Percentiles rank a stretch among this genome's conserved stretches.
Conservation (phyloP, 192 early-diverging fungal genomes). For the Coemansia sp. region DNA sequence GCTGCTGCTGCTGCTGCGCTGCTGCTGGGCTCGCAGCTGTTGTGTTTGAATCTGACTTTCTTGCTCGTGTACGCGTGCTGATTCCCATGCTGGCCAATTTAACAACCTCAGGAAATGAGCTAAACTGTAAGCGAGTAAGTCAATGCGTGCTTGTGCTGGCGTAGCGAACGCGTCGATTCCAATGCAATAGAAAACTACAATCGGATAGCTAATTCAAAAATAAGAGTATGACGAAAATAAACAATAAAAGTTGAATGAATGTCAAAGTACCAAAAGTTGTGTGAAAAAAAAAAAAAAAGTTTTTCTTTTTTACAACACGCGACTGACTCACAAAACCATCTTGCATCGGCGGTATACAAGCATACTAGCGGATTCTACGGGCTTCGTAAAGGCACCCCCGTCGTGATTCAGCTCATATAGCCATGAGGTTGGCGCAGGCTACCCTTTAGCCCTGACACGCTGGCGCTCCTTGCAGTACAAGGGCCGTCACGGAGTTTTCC, state of each 20-base stretch:
- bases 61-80: slow-evolving; percentile 35
- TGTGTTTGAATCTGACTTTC: slow-evolving; percentile 24
- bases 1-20: background rate
- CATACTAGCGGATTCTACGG: too few species aligned
- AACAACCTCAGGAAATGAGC: background rate
- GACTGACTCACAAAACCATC: slow-evolving; percentile 10
- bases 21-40: background rate
- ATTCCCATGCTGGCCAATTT: slow-evolving; percentile 28
- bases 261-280: background rate
- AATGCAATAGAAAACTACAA: background rate
- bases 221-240: too few species aligned
- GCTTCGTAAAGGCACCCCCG: too few species aligned
- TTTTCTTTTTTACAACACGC: slow-evolving; percentile 1
- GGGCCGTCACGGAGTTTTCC: too few species aligned
- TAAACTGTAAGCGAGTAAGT: background rate
- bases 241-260: background rate
- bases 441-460: too few species aligned
- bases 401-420: too few species aligned
- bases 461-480: too few species aligned
- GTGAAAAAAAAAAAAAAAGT: slow-evolving; percentile 10
- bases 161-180: background rate
- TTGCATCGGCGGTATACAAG: background rate
- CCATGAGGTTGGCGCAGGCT: too few species aligned
- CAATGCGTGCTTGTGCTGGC: background rate
- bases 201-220: background rate